These are phyloP conservation scores for Trametes coccinea DNA, from an alignment of 768 basidiomycete species.

Conservation along the genomic window DNA sequence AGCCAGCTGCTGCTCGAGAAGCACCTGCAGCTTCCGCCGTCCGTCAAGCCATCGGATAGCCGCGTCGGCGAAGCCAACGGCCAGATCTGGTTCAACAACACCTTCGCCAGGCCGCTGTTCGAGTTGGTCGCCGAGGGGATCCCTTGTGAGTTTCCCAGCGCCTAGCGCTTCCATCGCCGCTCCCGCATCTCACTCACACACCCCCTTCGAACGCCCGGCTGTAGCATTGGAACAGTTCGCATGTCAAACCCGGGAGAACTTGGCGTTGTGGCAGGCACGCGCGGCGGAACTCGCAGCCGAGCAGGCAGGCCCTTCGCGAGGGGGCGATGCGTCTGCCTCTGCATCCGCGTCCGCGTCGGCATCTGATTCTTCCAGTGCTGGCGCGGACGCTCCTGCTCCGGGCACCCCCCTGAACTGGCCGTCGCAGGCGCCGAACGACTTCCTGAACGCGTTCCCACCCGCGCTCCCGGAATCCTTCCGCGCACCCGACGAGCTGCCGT, in stretches of 20 bases:
- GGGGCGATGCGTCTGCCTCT: too few relatives aligned
- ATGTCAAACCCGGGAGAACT: slow-evolving; percentile 66
- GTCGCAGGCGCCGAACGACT: slow-evolving; percentile 42
- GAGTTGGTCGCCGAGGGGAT: slow-evolving; percentile 71
- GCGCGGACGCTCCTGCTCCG: background rate
- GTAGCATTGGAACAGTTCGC: slow-evolving; percentile 70
- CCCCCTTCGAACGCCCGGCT: background rate
- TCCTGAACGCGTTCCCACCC: slow-evolving; percentile 56
- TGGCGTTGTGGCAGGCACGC: slow-evolving; percentile 65
- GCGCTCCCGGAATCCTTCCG: slow-evolving; percentile 48
- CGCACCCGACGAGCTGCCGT: slow-evolving; percentile 25
- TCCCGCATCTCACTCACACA: background rate
- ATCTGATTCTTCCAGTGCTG: too few relatives aligned
- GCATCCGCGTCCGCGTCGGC: too few relatives aligned
- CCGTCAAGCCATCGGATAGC: slow-evolving; percentile 48
- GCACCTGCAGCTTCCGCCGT: slow-evolving; percentile 66
- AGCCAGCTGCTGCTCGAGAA: slow-evolving; percentile 87
- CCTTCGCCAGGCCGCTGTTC: slow-evolving; percentile 83
- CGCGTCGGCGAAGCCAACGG: slow-evolving; percentile 70
- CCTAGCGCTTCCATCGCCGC: background rate
- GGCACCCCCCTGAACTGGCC: slow-evolving; percentile 26
- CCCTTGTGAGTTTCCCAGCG: slow-evolving; percentile 54
- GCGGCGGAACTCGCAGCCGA: slow-evolving; percentile 40
- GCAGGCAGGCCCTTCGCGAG: slow-evolving; percentile 4
- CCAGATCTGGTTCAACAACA: slow-evolving; percentile 87